Base-by-base conservation (phyloP, 225 moss, liverwort and hornwort genomes). In the Bryoerythrophyllum caledonicum region DNA sequence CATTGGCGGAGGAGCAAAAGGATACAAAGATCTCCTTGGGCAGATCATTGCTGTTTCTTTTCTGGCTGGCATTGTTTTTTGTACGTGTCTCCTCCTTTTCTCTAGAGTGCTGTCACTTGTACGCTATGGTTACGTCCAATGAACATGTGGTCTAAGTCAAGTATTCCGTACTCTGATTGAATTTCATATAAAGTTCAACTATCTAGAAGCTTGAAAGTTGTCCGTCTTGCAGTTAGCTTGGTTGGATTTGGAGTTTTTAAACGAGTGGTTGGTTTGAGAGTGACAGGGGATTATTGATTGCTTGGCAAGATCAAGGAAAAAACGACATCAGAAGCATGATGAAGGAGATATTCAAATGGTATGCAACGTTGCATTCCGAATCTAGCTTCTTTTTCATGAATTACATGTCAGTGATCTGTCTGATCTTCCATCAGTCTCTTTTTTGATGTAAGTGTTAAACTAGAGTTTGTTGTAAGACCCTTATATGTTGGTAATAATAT, bases 1-100 rank as follows among this genome's bases (percentile, higher is more conserved):
- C 92, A 67, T 88, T 91, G 71, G 96, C 92, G 71, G 94, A 96
- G 86, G 91, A 94, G 84, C 94, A 91, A 61, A 87, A 92, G 86
- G 83, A 90, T 64, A 86, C 88, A 17, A 84, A 88, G 63, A 88
- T 96, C 58, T 92, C 94, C 35, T 58, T 91, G 54, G 64, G 81
- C 60, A 89, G 94, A 71, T 86, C 92, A 55, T 73, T 94, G 83
- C 80, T 94, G 63, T 94, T 96, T 80, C 79, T 96, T 85, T 63
- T 94, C 70, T 92, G 85, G 84, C 83, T 96, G 60, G 80, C 88
- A n/a, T 76, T 88, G 49, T 85, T 92, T 74, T 92, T 94, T 86
- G 96, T 93, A 91, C 10, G 75, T 51, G 24, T 62, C 57, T 70
- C 30, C 54, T 48, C 76, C 52, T 68, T 75, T 35, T 30, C 37